Percentiles rank a stretch among this genome's conserved stretches.
These are phyloP conservation scores for Adiantum capillusveneris DNA, from an alignment of 75 land plant species.

Conservation along the genomic window DNA sequence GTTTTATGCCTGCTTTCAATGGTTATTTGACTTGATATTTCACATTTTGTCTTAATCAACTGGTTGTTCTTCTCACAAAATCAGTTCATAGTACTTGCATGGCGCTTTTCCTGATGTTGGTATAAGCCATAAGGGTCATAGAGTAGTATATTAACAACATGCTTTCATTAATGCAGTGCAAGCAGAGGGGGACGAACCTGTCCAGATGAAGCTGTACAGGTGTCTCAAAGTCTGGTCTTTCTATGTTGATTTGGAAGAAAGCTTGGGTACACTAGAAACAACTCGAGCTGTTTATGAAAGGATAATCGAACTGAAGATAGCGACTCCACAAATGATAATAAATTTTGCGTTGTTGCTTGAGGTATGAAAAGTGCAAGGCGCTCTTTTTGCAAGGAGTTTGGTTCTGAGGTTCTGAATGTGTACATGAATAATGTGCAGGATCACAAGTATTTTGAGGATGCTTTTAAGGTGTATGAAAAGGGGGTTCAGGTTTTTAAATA, in stretches of 20 bases:
- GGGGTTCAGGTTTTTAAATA: constrained; percentile 96
- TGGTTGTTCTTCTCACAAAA: too few relatives aligned
- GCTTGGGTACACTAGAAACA: constrained; percentile 71
- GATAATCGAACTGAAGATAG: constrained; percentile 84
- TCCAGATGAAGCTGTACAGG: constrained; percentile 80
- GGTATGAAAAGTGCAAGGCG: constrained; percentile 22
- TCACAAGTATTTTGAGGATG: constrained; percentile 86
- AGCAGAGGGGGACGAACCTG: constrained; percentile 85
- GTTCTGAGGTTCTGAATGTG: not conserved
- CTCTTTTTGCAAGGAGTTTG: too few relatives aligned
- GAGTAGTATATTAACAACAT: too few relatives aligned
- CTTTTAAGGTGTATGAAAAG: constrained; percentile 90
- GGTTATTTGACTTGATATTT: too few relatives aligned
- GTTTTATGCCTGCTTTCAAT: too few relatives aligned
- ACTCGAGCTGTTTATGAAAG: constrained; percentile 76
- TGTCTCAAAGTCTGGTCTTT: constrained; percentile 87
- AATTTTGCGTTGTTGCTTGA: constrained; percentile 80
- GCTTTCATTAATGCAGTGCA: constrained; percentile 77
- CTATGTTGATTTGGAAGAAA: constrained; percentile 92
- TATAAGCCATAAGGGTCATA: too few relatives aligned
- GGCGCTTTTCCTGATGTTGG: too few relatives aligned
- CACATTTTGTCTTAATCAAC: too few relatives aligned
- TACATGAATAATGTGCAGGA: constrained; percentile 41
- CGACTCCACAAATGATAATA: constrained; percentile 89
- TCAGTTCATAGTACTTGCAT: too few relatives aligned